A percentile compares a stretch with the other conserved stretches of the same genome.
phyloP scores from a whole-genome alignment of 2,329 filamentous ascomycete species.

The Paracoccidioides lutzii region DNA sequence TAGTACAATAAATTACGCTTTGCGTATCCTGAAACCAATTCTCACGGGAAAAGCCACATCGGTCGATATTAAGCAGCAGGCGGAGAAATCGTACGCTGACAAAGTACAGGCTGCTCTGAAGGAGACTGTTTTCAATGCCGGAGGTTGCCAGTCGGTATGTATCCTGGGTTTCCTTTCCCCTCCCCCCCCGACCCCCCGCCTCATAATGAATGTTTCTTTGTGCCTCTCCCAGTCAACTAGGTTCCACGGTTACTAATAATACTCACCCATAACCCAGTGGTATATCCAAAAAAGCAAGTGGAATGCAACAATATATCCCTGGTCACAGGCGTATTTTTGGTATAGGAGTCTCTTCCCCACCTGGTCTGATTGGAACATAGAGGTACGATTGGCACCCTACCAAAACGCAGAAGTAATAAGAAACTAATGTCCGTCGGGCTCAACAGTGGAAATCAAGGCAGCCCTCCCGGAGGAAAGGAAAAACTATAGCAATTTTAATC shows the following conservation, averaged over 20 bases:
- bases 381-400: constrained; percentile 5
- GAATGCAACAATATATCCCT: constrained; percentile 19
- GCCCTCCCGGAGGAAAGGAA: not conserved
- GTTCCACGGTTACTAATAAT: not conserved
- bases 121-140: constrained; percentile 34
- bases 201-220: not conserved
- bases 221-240: not conserved
- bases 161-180: not conserved
- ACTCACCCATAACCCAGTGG: constrained; percentile 8
- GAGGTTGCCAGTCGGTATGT: constrained; percentile 18
- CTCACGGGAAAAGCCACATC: constrained; percentile 30
- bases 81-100: constrained; percentile 32
- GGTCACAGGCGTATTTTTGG: constrained; percentile 18
- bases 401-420: not conserved
- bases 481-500: not conserved
- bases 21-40: constrained; percentile 45
- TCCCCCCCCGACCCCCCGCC: too few species aligned
- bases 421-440: not conserved
- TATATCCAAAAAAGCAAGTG: constrained; percentile 18
- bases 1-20: constrained; percentile 42
- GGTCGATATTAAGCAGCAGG: constrained; percentile 35
- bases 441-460: not conserved
- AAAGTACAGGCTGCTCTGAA: constrained; percentile 35
- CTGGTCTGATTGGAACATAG: constrained; percentile 17
- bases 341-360: constrained; percentile 17